A percentile compares a stretch with the other conserved stretches of the same genome.
Conservation (phyloP, 1,284 basidiomycete species). For the Hortiboletus rubellus region DNA sequence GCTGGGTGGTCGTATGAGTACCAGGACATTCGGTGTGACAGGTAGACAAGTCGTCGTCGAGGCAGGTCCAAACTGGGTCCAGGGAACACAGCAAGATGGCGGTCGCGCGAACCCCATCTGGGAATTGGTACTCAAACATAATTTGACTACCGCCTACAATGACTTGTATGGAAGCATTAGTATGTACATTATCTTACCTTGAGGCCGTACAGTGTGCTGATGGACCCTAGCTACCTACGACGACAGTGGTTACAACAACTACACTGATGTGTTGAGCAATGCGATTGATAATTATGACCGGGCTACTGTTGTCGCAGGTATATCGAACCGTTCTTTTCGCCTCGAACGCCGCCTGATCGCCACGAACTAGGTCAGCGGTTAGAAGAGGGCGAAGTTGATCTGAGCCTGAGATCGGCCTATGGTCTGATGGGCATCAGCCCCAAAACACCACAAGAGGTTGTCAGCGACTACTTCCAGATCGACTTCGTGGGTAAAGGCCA, state of each 20-base stretch:
- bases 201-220: background rate
- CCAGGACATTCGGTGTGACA: conserved; percentile 43
- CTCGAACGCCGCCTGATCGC: background rate
- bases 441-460: conserved; percentile 11
- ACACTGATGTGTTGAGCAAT: conserved; percentile 15
- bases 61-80: conserved; percentile 69
- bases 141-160: conserved; percentile 48
- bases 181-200: conserved; percentile 21
- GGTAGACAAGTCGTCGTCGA: conserved; percentile 49
- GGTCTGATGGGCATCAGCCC: conserved; percentile 10
- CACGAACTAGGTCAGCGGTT: conserved; percentile 5
- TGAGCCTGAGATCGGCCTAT: conserved; percentile 14
- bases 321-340: background rate
- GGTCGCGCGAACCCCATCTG: conserved; percentile 61
- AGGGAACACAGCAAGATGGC: conserved; percentile 54
- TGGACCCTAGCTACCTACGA: conserved; percentile 7
- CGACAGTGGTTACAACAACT: conserved; percentile 10
- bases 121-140: conserved; percentile 55
- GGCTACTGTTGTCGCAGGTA: conserved; percentile 10
- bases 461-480: conserved; percentile 12
- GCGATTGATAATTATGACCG: conserved; percentile 2
- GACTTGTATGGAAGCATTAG: conserved; percentile 48
- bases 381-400: conserved; percentile 7
- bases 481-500: conserved; percentile 5
- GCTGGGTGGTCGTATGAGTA: conserved; percentile 61